Evolutionary conservation across 2,329 filamentous ascomycete species (phyloP).

Genomic region (Microcyclospora tardicrescens): DNA sequence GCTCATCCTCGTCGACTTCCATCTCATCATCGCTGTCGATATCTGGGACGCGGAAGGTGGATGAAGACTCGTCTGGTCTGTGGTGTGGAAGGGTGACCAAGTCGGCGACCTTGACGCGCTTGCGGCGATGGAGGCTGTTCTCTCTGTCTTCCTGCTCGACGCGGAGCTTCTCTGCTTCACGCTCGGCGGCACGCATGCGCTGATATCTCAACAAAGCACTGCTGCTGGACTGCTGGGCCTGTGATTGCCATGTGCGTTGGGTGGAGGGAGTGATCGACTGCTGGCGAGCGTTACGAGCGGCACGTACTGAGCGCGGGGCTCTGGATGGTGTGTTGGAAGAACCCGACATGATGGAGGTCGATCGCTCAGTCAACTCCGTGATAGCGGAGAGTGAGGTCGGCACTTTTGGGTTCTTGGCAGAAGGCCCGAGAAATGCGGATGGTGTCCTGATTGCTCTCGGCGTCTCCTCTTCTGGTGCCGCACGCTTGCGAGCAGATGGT

Average conservation of each 20-base stretch:
- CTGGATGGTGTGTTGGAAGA: neutral
- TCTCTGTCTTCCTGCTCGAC: constrained; percentile 15
- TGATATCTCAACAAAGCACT: constrained; percentile 18
- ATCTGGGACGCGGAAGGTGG: constrained; percentile 20
- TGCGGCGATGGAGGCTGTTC: constrained; percentile 12
- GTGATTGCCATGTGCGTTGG: constrained; percentile 4
- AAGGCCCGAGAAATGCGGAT: constrained; percentile 1
- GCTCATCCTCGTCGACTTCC: constrained; percentile 17
- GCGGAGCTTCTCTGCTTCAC: constrained; percentile 12
- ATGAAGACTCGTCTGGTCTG: constrained; percentile 16
- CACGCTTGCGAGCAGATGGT: constrained; percentile 8
- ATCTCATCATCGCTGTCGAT: constrained; percentile 22
- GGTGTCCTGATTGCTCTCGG: constrained; percentile 3
- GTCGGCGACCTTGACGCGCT: constrained; percentile 22
- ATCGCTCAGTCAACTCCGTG: constrained; percentile 13
- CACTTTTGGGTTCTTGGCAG: constrained; percentile 4
- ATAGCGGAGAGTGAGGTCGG: constrained; percentile 12
- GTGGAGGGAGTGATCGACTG: constrained; percentile 3
- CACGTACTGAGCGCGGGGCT: neutral
- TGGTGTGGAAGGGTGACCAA: constrained; percentile 19
- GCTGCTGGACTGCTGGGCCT: constrained; percentile 7
- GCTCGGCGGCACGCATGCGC: constrained; percentile 9
- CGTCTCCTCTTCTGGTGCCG: constrained; percentile 8
- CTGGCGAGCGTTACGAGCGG: constrained; percentile 2
- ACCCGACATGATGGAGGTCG: constrained; percentile 5